Conservation (phyloP, 78 protist genomes). For the Chrysochromulina parva region DNA sequence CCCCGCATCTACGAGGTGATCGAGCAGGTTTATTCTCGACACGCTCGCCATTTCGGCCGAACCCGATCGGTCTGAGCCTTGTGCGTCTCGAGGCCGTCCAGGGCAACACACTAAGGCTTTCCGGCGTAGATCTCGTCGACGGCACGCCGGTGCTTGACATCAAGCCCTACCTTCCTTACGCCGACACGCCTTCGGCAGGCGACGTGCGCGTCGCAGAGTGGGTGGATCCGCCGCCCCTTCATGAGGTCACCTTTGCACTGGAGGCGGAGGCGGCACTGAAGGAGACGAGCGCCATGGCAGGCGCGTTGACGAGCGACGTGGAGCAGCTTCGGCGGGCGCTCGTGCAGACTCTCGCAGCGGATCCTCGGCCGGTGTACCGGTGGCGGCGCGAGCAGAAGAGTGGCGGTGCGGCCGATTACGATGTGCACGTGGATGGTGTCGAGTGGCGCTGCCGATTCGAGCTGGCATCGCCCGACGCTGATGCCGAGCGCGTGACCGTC, state of each 20-base stretch:
- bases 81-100: conserved; percentile 50
- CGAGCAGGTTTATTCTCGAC: conserved; percentile 51
- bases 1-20: conserved; percentile 43
- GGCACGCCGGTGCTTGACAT: conserved; percentile 82
- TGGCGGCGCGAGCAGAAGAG: neutral
- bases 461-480: too few relatives aligned
- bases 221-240: too few relatives aligned
- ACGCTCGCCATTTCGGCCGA: conserved; percentile 60
- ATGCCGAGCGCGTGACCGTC: too few relatives aligned
- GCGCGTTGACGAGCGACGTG: neutral
- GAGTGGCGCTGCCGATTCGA: too few relatives aligned
- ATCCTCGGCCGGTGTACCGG: neutral
- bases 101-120: conserved; percentile 43
- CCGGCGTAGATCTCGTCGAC: conserved; percentile 80
- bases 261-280: too few relatives aligned
- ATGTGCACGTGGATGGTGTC: neutral
- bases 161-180: conserved; percentile 70
- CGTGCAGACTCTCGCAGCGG: neutral
- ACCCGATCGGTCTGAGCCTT: conserved; percentile 41
- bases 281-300: too few relatives aligned
- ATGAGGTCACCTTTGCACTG: too few relatives aligned
- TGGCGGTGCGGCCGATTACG: neutral
- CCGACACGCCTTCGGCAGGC: too few relatives aligned
- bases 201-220: too few relatives aligned
- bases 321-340: neutral